Evolutionary conservation across 148 eudicot genomes (phyloP).

Genomic region (Rheum nobile): DNA sequence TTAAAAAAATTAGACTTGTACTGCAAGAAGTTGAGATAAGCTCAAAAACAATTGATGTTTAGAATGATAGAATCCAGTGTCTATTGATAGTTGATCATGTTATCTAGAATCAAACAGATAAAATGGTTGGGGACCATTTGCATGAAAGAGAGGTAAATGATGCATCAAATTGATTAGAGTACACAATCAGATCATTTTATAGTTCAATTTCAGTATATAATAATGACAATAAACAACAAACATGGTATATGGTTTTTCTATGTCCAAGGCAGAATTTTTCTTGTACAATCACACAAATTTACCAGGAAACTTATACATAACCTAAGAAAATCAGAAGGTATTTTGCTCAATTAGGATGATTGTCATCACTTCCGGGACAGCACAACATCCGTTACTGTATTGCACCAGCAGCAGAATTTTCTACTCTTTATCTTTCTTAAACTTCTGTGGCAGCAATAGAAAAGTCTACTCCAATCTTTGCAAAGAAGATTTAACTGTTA

Average conservation of each 20-base stretch:
- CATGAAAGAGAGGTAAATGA: not conserved
- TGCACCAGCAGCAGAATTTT: too few relatives aligned
- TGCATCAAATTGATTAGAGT: not conserved
- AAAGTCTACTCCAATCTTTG: not conserved
- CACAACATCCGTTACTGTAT: not conserved
- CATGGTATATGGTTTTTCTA: not conserved
- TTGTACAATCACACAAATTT: not conserved
- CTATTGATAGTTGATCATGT: not conserved
- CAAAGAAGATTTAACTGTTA: not conserved
- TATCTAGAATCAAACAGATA: not conserved
- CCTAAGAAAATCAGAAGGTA: not conserved
- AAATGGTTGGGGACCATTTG: not conserved
- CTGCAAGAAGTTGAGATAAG: too few relatives aligned
- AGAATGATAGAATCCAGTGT: too few relatives aligned
- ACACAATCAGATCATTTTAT: not conserved
- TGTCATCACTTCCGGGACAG: not conserved
- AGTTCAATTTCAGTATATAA: not conserved
- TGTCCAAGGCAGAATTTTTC: not conserved
- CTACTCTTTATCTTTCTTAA: too few relatives aligned
- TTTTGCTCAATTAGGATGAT: not conserved
- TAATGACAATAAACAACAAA: not conserved
- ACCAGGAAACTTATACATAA: not conserved
- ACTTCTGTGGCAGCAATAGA: not conserved
- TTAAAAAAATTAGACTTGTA: too few relatives aligned
- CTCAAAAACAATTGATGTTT: too few relatives aligned